A percentile compares a stretch with the other conserved stretches of the same genome.
Evolutionary conservation across 2,329 filamentous ascomycete species (phyloP).

Genomic region (Ceratocystis ficicola): DNA sequence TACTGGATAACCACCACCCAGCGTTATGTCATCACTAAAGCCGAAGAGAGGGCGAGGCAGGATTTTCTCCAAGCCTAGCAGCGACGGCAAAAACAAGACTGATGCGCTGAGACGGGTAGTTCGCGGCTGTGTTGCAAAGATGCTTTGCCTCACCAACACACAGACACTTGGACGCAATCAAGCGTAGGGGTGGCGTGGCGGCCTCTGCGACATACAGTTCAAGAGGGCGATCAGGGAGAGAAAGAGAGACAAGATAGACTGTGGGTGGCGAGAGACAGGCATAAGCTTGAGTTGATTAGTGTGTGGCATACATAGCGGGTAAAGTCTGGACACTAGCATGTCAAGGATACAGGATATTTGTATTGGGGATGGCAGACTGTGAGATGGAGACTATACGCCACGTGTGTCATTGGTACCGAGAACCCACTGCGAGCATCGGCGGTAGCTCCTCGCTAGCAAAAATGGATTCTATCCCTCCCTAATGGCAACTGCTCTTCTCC

Average conservation of each 20-base stretch:
- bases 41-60: no score
- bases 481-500: no score
- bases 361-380: neutral
- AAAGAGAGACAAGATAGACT: no score
- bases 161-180: neutral
- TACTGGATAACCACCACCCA: no score
- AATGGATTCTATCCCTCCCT: no score
- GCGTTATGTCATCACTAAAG: no score
- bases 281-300: neutral
- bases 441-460: no score
- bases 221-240: neutral
- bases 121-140: neutral
- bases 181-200: neutral
- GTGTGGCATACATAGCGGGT: neutral
- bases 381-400: no score
- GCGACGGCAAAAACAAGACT: neutral
- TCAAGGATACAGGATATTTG: neutral
- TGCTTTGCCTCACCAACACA: neutral
- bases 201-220: neutral
- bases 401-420: neutral
- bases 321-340: no score
- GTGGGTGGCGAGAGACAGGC: no score
- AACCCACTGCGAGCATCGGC: no score
- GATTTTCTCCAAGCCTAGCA: neutral
- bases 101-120: neutral